Conservation (phyloP, 2,329 filamentous ascomycete genomes). For the Chaetomiaceae sp. region DNA sequence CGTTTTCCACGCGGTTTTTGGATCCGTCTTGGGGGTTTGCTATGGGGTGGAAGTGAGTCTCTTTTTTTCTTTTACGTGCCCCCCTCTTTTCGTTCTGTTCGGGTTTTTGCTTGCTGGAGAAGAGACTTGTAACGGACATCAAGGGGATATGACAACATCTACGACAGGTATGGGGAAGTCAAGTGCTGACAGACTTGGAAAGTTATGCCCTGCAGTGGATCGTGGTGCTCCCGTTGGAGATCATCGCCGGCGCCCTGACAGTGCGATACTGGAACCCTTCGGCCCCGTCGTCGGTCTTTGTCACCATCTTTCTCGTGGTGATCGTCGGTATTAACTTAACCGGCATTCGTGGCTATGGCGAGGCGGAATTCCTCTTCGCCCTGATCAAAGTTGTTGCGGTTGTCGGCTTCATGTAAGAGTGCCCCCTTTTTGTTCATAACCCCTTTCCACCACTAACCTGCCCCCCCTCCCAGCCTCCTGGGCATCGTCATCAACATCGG, state of each 20-base stretch:
- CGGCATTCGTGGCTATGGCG: constrained; percentile 51
- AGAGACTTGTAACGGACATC: too few species aligned
- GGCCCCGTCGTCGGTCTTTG: constrained; percentile 42
- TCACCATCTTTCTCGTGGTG: constrained; percentile 49
- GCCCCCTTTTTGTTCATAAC: neutral
- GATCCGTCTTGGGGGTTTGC: constrained; percentile 51
- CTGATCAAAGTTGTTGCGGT: constrained; percentile 51
- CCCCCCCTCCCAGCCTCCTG: constrained; percentile 21
- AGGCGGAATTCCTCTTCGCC: constrained; percentile 57
- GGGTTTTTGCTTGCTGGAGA: too few species aligned
- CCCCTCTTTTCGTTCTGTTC: too few species aligned
- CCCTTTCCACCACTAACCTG: neutral
- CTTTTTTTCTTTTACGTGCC: neutral
- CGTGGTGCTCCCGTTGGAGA: constrained; percentile 43
- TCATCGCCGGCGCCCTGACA: constrained; percentile 45
- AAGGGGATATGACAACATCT: too few species aligned
- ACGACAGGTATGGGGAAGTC: neutral
- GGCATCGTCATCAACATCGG: constrained; percentile 37
- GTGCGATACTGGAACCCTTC: constrained; percentile 45
- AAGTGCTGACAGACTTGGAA: neutral
- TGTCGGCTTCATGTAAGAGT: constrained; percentile 27
- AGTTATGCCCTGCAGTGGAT: constrained; percentile 45
- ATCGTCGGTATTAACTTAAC: constrained; percentile 53
- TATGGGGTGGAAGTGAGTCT: constrained; percentile 47
- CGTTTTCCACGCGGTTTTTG: constrained; percentile 52